Conservation (phyloP, 2,329 filamentous ascomycete genomes). For the Ophiostoma sp. region DNA sequence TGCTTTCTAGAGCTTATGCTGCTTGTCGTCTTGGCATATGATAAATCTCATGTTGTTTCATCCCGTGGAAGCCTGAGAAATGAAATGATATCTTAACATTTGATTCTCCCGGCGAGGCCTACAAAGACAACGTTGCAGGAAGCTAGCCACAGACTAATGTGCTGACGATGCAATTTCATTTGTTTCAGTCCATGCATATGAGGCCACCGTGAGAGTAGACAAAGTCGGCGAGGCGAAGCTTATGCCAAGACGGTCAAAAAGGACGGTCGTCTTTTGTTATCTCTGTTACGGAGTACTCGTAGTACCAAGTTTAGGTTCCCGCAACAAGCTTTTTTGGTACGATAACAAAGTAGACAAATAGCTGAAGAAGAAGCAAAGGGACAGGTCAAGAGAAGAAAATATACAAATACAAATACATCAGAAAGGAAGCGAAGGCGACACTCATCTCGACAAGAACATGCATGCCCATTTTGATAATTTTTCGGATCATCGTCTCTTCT, state of each 20-base stretch:
- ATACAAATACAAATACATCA: not conserved
- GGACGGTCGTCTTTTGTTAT: too few relatives aligned
- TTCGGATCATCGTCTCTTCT: too few relatives aligned
- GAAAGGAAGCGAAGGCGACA: not conserved
- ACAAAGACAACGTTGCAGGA: not conserved
- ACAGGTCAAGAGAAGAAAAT: not conserved
- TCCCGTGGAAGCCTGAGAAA: too few relatives aligned
- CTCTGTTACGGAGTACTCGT: too few relatives aligned
- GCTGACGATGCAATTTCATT: not conserved
- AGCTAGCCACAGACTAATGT: not conserved
- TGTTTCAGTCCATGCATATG: not conserved
- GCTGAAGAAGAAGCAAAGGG: too few relatives aligned
- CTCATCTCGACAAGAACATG: too few relatives aligned
- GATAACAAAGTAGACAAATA: too few relatives aligned
- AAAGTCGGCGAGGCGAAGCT: not conserved
- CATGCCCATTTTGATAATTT: too few relatives aligned
- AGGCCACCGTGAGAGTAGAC: not conserved
- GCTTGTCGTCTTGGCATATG: not conserved
- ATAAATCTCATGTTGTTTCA: too few relatives aligned
- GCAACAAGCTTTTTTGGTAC: too few relatives aligned
- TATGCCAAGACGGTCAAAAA: not conserved
- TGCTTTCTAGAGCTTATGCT: not conserved
- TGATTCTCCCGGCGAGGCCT: not conserved
- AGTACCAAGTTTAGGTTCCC: too few relatives aligned
- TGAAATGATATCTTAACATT: too few relatives aligned